Evolutionary conservation across 176 grass and related monocot species (phyloP).

Genomic region (Metroxylon sagu): DNA sequence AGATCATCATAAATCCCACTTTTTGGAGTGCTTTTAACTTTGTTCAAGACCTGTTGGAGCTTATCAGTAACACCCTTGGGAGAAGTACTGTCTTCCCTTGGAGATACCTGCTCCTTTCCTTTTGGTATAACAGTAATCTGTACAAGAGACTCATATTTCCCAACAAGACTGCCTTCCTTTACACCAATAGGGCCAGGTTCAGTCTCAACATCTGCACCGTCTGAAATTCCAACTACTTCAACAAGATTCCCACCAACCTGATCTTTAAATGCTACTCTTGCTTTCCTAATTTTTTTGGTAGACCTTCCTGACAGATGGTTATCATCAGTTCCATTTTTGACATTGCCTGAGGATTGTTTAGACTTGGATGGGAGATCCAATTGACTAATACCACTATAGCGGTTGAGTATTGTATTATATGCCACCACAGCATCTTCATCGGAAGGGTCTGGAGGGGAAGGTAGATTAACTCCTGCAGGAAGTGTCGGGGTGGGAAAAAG

Average conservation of each 20-base stretch:
- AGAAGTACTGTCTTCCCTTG: conserved; percentile 30
- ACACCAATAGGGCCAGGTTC: conserved; percentile 84
- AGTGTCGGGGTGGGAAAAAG: conserved; percentile 46
- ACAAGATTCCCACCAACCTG: conserved; percentile 63
- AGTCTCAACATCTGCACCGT: conserved; percentile 86
- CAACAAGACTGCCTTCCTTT: conserved; percentile 94
- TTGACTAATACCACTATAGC: conserved; percentile 55
- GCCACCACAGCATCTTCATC: conserved; percentile 83
- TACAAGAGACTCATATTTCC: conserved; percentile 94
- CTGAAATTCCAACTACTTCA: conserved; percentile 92
- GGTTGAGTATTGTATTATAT: conserved; percentile 93
- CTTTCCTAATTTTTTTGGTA: conserved; percentile 56
- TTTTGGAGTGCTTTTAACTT: conserved; percentile 61
- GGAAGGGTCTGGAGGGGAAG: conserved; percentile 81
- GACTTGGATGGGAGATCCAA: conserved; percentile 30
- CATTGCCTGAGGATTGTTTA: conserved; percentile 21
- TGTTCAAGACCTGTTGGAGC: conserved; percentile 63
- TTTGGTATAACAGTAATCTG: conserved; percentile 89
- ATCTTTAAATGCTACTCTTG: conserved; percentile 72
- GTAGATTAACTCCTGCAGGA: conserved; percentile 63
- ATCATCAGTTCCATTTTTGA: conserved; percentile 25
- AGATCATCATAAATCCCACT: conserved; percentile 72
- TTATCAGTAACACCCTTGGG: conserved; percentile 64
- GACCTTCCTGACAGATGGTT: conserved; percentile 30
- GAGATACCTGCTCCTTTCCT: conserved; percentile 55